A percentile compares a stretch with the other conserved stretches of the same genome.
Evolutionary conservation across 345 rosid genomes (phyloP).

Genomic region (Erodium maritimum): DNA sequence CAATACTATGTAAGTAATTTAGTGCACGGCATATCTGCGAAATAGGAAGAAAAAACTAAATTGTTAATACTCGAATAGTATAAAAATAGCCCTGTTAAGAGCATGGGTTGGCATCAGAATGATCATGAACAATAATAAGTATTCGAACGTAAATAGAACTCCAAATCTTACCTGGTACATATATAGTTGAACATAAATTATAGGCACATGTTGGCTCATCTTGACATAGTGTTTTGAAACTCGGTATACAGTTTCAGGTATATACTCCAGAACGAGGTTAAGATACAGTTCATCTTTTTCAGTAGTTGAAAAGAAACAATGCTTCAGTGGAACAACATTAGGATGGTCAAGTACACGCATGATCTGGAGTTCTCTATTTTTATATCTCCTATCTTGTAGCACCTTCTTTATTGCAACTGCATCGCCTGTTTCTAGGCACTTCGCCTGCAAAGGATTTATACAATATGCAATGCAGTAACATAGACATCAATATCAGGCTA

Average conservation of each 20-base stretch:
- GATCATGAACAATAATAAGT: not conserved
- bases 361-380: constrained; percentile 95
- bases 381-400: constrained; percentile 89
- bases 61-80: not conserved
- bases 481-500: not conserved
- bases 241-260: constrained; percentile 83
- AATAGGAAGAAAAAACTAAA: constrained; percentile 4
- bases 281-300: constrained; percentile 88
- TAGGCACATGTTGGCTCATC: constrained; percentile 50
- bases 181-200: constrained; percentile 65
- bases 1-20: constrained; percentile 77
- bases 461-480: constrained; percentile 1
- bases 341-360: constrained; percentile 83
- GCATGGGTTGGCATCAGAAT: not conserved
- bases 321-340: constrained; percentile 70
- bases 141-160: not conserved
- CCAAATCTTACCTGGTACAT: constrained; percentile 47
- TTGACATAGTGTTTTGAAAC: constrained; percentile 67
- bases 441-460: constrained; percentile 36
- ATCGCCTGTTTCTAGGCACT: constrained; percentile 75
- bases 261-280: constrained; percentile 85
- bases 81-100: not conserved
- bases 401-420: constrained; percentile 91
- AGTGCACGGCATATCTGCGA: constrained; percentile 86
- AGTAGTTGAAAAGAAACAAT: constrained; percentile 84